Base-by-base conservation (phyloP, 2,329 filamentous ascomycete genomes). In the Colletotrichum gigasporum region DNA sequence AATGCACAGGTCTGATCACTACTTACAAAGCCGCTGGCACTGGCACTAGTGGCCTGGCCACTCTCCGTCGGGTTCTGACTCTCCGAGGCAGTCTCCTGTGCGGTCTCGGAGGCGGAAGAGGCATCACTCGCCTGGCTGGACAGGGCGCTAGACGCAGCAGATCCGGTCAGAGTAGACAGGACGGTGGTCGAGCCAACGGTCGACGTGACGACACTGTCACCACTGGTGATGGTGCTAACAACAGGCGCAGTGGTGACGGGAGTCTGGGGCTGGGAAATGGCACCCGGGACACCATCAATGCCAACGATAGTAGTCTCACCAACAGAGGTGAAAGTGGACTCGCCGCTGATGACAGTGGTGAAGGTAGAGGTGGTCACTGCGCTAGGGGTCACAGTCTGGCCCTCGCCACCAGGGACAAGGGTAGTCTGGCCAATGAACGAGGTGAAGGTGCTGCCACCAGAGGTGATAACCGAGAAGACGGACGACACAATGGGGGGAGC, bases 401-500 rank as follows among this genome's bases (percentile, higher is more conserved):
- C 42, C n/a, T 24, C 50, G 28, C 50, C 44, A 32, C 22, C 48
- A 28, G 51, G 32, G 14, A 18, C 39, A 18, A 65, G 20, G 16
- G 62, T 67, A 20, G 65, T 65, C 41, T 48, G 22, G 10, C 71
- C 72, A 50, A 77, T 72, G 32, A 76, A 58, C 41, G 76, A 76
- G 65, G 73, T 78, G 68, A 75, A 74, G 50, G 78, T 71, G 65
- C 75, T 80, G 48, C 79, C 79, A 34, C 75, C 73, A 63, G 72
- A 60, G 42, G 71, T 69, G 39, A 71, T 71, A 45, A 54, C 62
- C 60, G 67, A 50, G 54, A 59, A 65, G 37, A 67, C 42, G 12
- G 54, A 57, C 14, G 62, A 61, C 24, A 65, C 45, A n/a, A 64
- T 34, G 2, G 65, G 41, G 37, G 44, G 10, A 26, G 42, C 62